Conservation (phyloP, 441 rosid species). For the Pelargonium cotyledonis region DNA sequence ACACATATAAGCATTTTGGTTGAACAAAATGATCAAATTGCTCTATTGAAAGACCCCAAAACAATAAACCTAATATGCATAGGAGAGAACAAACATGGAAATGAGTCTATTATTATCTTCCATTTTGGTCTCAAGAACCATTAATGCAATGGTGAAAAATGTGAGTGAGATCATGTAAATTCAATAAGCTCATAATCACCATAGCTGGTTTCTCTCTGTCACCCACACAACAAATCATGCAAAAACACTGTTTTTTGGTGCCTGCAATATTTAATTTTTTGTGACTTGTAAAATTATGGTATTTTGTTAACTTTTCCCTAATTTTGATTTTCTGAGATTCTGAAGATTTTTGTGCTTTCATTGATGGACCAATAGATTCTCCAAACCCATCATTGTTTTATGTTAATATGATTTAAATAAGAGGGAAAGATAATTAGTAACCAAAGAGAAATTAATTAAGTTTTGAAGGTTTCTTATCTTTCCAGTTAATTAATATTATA, state of each 20-base stretch:
- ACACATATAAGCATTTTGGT: too few relatives aligned
- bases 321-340: constrained; percentile 33
- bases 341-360: constrained; percentile 42
- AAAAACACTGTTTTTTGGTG: constrained; percentile 13
- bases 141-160: neutral
- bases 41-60: too few relatives aligned
- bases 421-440: constrained; percentile 21
- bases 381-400: constrained; percentile 15
- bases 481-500: constrained; percentile 14
- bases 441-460: constrained; percentile 15
- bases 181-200: neutral
- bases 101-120: too few relatives aligned
- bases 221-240: constrained; percentile 14
- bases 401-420: neutral
- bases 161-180: neutral
- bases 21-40: too few relatives aligned
- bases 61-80: too few relatives aligned
- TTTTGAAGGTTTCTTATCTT: constrained; percentile 29
- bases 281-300: constrained; percentile 7
- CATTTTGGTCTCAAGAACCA: neutral
- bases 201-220: neutral
- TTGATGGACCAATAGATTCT: constrained; percentile 28
- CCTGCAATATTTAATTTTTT: constrained; percentile 25
- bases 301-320: constrained; percentile 22
- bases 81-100: too few relatives aligned